Base-by-base conservation (phyloP, 805 yeast genomes). In the Starmerella geochares region DNA sequence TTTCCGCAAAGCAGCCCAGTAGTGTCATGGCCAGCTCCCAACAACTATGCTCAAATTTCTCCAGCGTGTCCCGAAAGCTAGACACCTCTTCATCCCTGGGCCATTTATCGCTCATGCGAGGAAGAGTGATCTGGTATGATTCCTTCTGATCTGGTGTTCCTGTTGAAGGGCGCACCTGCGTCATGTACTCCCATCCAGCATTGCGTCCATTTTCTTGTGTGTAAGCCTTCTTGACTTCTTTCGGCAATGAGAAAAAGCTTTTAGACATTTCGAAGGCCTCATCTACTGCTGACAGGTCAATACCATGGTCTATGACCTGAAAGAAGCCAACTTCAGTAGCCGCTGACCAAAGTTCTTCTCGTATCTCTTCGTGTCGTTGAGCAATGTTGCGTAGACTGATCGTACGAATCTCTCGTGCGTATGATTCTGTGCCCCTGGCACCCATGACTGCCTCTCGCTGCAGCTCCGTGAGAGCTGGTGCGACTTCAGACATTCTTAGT, bases 81-180 rank as follows among this genome's bases (percentile, higher is more conserved):
- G 50, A 46, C 31, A 51, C 19, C 24, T 51, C 52, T 3, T 8
- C 21, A 28, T 51, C 46, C 10, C 33, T 25, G 4, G 56, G 56
- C 46, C 51, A 54, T 9, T 23, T n/a, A 4, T 50, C 54, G 9
- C 38, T 39, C 57, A 54, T 54, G 4, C 54, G 50, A 11, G 53
- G 47, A 4, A 24, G 19, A 1, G 57, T 54, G 32, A 54, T 48
- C 20, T 54, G 57, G 29, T 48, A 51, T 21, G 54, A 50, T 40
- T 54, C 54, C 21, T 54, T 54, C 29, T 50, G 47, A 16, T 54
- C 57, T 3, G 33, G 47, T 2, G 57, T 51, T 14, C 57, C 57
- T n/a, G 57, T 54, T 13, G 50, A 44, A 14, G 57, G 57, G 3
- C 57, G 46, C 19, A 54, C 48, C 41, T 54, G 57, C 10, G 45